Evolutionary conservation across 2,329 filamentous ascomycete species (phyloP).

Genomic region (Fusarium goolgardi): DNA sequence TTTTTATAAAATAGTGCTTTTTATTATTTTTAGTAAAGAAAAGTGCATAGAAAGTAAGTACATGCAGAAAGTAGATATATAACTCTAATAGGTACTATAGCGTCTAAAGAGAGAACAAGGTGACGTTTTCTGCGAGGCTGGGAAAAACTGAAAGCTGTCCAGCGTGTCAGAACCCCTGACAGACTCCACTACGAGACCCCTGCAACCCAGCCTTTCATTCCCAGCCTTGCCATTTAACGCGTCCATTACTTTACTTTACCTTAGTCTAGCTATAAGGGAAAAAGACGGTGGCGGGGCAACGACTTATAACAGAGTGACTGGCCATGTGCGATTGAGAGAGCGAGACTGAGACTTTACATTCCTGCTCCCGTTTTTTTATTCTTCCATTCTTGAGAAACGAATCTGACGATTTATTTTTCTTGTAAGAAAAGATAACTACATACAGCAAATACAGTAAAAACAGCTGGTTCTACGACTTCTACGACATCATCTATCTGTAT

Average conservation of each 20-base stretch:
- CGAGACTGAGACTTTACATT: conserved; percentile 25
- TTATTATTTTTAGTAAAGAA: too few species aligned
- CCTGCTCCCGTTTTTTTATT: conserved; percentile 22
- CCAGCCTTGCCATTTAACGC: conserved; percentile 52
- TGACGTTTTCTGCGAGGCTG: conserved; percentile 43
- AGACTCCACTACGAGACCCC: conserved; percentile 25
- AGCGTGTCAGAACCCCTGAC: conserved; percentile 39
- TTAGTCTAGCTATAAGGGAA: conserved; percentile 20
- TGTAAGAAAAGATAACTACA: conserved; percentile 1
- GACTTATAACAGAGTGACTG: conserved; percentile 52
- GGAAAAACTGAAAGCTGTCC: conserved; percentile 16
- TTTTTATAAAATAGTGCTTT: too few species aligned
- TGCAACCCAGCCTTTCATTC: conserved; percentile 37
- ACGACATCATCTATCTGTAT: conserved; percentile 13
- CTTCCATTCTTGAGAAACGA: conserved; percentile 6
- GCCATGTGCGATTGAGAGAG: conserved; percentile 6
- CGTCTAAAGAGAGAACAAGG: conserved; percentile 6
- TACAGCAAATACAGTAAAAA: not conserved
- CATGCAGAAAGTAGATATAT: too few species aligned
- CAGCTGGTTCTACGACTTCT: conserved; percentile 6
- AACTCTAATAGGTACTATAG: not conserved
- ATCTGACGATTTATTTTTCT: not conserved
- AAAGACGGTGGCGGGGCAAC: conserved; percentile 63
- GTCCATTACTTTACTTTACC: conserved; percentile 45
- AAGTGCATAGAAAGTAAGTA: too few species aligned